Conservation (phyloP, 106 monocot species). For the Dendrobium catenatum region DNA sequence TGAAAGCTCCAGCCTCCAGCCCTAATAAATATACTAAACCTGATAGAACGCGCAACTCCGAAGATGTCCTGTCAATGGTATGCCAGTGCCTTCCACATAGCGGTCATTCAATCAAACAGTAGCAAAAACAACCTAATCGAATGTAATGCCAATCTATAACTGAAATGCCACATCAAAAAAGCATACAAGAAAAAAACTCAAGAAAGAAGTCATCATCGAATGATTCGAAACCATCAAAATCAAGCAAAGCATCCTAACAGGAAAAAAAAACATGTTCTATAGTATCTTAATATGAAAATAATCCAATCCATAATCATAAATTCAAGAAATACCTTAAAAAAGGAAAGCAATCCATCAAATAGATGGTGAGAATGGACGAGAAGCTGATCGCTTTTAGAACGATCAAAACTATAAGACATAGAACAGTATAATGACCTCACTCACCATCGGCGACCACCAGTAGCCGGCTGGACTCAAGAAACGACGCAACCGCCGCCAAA, state of each 20-base stretch:
- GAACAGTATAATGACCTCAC: neutral
- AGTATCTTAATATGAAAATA: neutral
- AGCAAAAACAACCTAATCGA: neutral
- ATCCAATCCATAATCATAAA: neutral
- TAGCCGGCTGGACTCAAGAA: slow-evolving; percentile 9
- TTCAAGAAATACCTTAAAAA: neutral
- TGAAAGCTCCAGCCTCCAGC: neutral
- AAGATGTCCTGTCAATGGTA: neutral
- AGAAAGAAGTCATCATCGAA: neutral
- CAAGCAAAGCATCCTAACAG: neutral
- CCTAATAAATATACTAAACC: neutral
- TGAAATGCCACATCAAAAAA: neutral
- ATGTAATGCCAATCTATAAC: neutral
- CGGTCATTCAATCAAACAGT: neutral
- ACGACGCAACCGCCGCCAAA: slow-evolving; percentile 10
- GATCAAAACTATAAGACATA: neutral
- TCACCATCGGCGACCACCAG: slow-evolving; percentile 31
- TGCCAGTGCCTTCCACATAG: neutral
- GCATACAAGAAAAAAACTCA: neutral
- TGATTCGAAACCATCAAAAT: neutral
- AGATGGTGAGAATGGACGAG: neutral
- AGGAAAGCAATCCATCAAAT: neutral
- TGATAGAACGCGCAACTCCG: neutral
- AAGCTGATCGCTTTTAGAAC: neutral
- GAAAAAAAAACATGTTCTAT: neutral